Percentiles rank a stretch among this genome's conserved stretches.
Conservation (phyloP, 441 rosid species). For the Gossypium trilobum region DNA sequence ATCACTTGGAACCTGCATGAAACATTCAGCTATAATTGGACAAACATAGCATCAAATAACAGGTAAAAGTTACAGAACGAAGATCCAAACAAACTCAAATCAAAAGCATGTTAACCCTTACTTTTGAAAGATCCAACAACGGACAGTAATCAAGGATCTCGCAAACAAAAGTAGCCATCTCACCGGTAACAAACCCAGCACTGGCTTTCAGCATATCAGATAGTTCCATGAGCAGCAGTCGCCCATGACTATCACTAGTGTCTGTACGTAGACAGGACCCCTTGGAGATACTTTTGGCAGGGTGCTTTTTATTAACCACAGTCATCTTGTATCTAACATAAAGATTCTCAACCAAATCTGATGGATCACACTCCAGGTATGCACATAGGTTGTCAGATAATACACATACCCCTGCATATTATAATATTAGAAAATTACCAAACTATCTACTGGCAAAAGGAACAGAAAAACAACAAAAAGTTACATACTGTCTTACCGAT, state of each 20-base stretch:
- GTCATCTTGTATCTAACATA: conserved; percentile 98
- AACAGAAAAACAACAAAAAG: conserved; percentile 25
- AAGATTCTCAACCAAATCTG: conserved; percentile 54
- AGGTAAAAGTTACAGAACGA: not conserved
- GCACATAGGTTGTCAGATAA: conserved; percentile 89
- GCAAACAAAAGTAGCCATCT: conserved; percentile 90
- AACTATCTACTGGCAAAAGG: not conserved
- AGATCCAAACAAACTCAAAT: not conserved
- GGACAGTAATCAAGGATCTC: conserved; percentile 97
- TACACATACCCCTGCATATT: conserved; percentile 74
- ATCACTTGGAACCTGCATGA: not conserved
- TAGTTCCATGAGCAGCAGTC: conserved; percentile 84
- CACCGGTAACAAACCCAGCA: conserved; percentile 94
- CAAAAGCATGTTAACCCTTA: conserved; percentile 55
- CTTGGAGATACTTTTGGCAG: conserved; percentile 90
- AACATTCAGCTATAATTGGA: not conserved
- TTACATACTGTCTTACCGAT: conserved; percentile 55
- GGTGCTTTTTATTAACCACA: conserved; percentile 81
- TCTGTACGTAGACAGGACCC: conserved; percentile 95
- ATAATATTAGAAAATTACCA: not conserved
- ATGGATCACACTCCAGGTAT: conserved; percentile 92
- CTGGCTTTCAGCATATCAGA: conserved; percentile 90
- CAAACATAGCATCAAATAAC: not conserved
- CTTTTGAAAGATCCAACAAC: conserved; percentile 95
- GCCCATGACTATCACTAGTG: conserved; percentile 85